Evolutionary conservation across 805 yeast genomes (phyloP), one percentile per base, ranked within the genome.

Genomic region (Saccharomycopsis malanga): DNA sequence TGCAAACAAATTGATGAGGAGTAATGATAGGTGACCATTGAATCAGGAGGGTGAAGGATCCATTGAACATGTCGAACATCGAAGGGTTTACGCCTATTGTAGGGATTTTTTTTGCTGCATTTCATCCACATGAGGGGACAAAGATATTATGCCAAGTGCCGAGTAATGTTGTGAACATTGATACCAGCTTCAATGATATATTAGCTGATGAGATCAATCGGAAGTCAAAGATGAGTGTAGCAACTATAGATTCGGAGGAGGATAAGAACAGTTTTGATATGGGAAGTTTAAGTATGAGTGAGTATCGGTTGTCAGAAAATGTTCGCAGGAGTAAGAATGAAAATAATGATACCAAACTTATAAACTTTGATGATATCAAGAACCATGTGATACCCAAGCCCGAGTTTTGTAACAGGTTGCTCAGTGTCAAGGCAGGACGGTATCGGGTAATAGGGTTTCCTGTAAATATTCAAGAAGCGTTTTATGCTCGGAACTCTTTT

Each of bases 51-150:
- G n/a, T n/a, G n/a, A n/a, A n/a, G n/a, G n/a, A n/a, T n/a, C n/a
- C n/a, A n/a, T n/a, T n/a, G n/a, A n/a, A n/a, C n/a, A 48, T 53
- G 53, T 43, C 54, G 2, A 38, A 48, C 22, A 24, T 52, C 14
- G 48, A 58, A 62, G 96, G 95, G 18, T 88, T 89, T 59, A 83
- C 82, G 4, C 95, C 95, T n/a, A 87, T 93, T 15, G 72, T 77
- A 48, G 93, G 96, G 1, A 70, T 88, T 39, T 89, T 93, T 62
- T 93, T 87, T 62, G 80, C 96, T 0, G 87, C 86, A 0, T 93
- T 93, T 64, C 97, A 93, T 58, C 97, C 97, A 0, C 85, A 93
- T 0, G 95, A 88, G 58, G 98, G 98, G 1, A 83, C 98, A 0
- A 87, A 88, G 64, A 89, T 91, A 4, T 74, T 85, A 4, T 85